Base-by-base conservation (phyloP, 208 protist species). In the Leishmania tarentolae region DNA sequence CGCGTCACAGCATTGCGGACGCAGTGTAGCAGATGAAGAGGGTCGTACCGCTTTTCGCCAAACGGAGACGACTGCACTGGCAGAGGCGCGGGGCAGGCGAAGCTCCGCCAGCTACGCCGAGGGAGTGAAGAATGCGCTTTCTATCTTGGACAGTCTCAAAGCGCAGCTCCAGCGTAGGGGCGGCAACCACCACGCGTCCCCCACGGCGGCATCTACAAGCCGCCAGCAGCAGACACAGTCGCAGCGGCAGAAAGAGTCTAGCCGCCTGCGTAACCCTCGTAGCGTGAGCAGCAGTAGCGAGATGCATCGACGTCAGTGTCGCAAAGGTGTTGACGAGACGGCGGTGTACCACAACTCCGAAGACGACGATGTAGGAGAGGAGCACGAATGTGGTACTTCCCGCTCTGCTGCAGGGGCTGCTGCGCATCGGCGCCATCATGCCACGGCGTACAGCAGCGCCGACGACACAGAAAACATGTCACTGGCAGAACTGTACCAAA, bases 91-190 rank as follows among this genome's bases (percentile, higher is more conserved):
- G 8, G 75, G 59, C 46, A 65, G 65, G 71, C 81, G 68, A 78
- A 81, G 78, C 73, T 82, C 82, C 31, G 56, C 75, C 17, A 85
- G 66, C 69, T 90, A 92, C 59, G 83, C 90, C 3, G 88, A 91
- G 37, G 89, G 89, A 19, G 91, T 96, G 11, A 88, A 79, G n/a
- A 91, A 90, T 40, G 92, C 91, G n/a, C 83, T 96, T 57, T 92
- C 88, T 28, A 91, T 96, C 47, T 69, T 96, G 9, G 87, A 92
- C 37, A 82, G 87, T 42, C 82, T 95, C 7, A 87, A 88, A 37
- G 86, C 79, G 59, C 87, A 88, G 79, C 81, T 95, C 35, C 80
- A 85, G 70, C 80, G 74, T 57, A 69, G 72, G 59, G 50, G 50
- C 40, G 73, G 79, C 47, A 63, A 24, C 40, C 21, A 24, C n/a